Evolutionary conservation across 176 grass and related monocot species (phyloP).

Genomic region (Hordeum marinum): DNA sequence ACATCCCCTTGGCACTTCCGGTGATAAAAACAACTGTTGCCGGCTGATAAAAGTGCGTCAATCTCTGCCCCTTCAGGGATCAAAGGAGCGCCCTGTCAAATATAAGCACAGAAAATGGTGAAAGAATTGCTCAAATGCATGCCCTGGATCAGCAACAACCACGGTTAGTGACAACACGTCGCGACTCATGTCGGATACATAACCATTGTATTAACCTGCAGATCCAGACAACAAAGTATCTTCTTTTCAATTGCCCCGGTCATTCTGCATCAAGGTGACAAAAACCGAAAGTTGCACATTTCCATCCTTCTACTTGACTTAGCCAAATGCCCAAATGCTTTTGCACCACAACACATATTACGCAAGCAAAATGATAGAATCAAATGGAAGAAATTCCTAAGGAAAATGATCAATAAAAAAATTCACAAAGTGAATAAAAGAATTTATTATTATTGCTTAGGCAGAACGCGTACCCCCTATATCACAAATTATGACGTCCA

Average conservation of each 20-base stretch:
- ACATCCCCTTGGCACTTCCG: background rate
- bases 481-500: constrained; percentile 65
- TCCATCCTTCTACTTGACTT: too few species aligned
- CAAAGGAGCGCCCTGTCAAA: background rate
- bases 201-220: too few species aligned
- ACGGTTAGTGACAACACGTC: background rate
- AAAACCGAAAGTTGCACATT: background rate
- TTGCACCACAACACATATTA: too few species aligned
- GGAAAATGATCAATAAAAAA: too few species aligned
- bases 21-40: background rate
- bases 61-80: background rate
- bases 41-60: background rate
- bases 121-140: background rate
- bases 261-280: too few species aligned
- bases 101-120: background rate
- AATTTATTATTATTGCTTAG: background rate
- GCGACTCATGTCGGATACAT: background rate
- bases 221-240: too few species aligned
- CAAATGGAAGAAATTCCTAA: too few species aligned
- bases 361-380: too few species aligned
- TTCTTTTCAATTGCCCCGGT: too few species aligned
- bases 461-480: constrained; percentile 53
- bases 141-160: background rate
- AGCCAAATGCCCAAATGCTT: too few species aligned
- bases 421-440: background rate